Evolutionary conservation across 441 rosid genomes (phyloP).

Genomic region (Daphne laureola): DNA sequence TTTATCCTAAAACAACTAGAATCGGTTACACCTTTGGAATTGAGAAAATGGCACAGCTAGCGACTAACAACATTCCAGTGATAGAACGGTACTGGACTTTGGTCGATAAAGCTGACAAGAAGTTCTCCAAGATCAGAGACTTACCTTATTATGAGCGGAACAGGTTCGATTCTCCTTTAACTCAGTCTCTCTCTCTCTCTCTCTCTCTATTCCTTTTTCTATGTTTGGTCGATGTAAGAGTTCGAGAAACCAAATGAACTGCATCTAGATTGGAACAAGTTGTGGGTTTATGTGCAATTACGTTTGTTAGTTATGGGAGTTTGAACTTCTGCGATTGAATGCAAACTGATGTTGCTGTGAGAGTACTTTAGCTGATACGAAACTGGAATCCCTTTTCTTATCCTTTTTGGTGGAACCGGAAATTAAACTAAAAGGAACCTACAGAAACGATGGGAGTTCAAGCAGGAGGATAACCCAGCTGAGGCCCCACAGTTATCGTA

Average conservation of each 20-base stretch:
- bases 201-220: neutral
- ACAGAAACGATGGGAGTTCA: too few species aligned
- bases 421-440: too few species aligned
- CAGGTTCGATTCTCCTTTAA: slow-evolving; percentile 36
- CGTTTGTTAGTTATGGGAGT: neutral
- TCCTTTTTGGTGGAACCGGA: too few species aligned
- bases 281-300: neutral
- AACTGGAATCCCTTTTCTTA: too few species aligned
- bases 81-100: slow-evolving; percentile 90
- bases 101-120: slow-evolving; percentile 90
- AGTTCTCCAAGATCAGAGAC: slow-evolving; percentile 97
- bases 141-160: slow-evolving; percentile 88
- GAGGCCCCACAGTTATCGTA: too few species aligned
- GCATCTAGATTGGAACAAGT: too few species aligned
- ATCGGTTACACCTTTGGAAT: too few species aligned
- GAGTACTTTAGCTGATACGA: too few species aligned
- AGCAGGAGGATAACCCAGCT: too few species aligned
- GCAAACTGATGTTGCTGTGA: too few species aligned
- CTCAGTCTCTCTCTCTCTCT: neutral
- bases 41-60: slow-evolving; percentile 23
- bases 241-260: neutral
- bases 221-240: neutral
- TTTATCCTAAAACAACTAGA: too few species aligned
- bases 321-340: neutral
- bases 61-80: slow-evolving; percentile 50